These are phyloP conservation scores for Pseudoturritis turrita DNA, from an alignment of 345 rosid genomes.

Conservation along the genomic window DNA sequence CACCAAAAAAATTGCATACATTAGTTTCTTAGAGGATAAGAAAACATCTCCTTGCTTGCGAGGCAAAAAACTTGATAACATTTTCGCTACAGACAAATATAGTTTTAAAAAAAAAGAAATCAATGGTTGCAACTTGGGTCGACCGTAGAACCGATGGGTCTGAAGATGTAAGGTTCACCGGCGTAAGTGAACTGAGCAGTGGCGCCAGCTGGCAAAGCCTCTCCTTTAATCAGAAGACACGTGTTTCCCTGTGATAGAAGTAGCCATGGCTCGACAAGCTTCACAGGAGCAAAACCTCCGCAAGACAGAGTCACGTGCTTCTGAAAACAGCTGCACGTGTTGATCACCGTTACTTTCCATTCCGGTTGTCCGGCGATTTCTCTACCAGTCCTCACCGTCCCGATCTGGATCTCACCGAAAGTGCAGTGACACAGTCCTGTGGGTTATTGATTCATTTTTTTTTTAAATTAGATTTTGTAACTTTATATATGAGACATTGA, in stretches of 20 bases:
- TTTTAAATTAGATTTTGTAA: no score
- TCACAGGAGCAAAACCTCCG: slow-evolving; percentile 18
- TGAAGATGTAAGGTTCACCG: slow-evolving; percentile 25
- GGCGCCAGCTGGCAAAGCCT: not conserved
- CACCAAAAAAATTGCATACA: not conserved
- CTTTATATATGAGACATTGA: no score
- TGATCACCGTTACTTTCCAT: slow-evolving; percentile 27
- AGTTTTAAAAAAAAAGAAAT: not conserved
- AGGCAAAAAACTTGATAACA: not conserved
- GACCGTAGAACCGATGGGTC: slow-evolving; percentile 7
- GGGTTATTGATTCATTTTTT: no score
- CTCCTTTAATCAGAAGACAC: slow-evolving; percentile 22
- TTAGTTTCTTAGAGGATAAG: not conserved
- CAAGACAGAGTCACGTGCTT: slow-evolving; percentile 22
- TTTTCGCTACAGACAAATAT: not conserved
- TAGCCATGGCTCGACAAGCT: slow-evolving; percentile 9
- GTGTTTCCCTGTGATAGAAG: slow-evolving; percentile 4
- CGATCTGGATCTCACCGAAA: not conserved
- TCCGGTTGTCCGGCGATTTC: slow-evolving; percentile 5
- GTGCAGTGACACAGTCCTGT: slow-evolving; percentile 13
- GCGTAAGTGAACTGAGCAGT: slow-evolving; percentile 6
- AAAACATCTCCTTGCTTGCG: not conserved
- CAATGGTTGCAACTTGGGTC: slow-evolving; percentile 10
- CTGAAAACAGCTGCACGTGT: slow-evolving; percentile 23
- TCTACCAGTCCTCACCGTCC: slow-evolving; percentile 8